Percentiles rank a stretch among this genome's conserved stretches.
phyloP scores from a whole-genome alignment of 208 protist genomes.

The Leishmania tarentolae region DNA sequence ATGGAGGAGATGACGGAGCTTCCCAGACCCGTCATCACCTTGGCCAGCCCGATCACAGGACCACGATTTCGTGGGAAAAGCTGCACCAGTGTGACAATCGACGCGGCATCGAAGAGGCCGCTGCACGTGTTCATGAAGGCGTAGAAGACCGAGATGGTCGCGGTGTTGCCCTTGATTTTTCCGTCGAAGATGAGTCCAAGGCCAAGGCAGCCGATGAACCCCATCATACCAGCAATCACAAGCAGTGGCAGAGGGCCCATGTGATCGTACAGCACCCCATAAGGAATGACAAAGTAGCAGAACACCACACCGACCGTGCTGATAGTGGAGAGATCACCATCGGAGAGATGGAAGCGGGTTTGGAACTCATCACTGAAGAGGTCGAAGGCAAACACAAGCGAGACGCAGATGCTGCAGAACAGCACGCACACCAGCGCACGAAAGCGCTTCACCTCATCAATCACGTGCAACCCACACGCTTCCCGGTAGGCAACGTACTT shows the following conservation, averaged over 20 bases:
- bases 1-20: slow-evolving; percentile 69
- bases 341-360: slow-evolving; percentile 44
- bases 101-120: slow-evolving; percentile 56
- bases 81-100: slow-evolving; percentile 57
- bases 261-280: slow-evolving; percentile 62
- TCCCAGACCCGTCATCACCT: slow-evolving; percentile 75
- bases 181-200: slow-evolving; percentile 55
- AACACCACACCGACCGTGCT: slow-evolving; percentile 68
- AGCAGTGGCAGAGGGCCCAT: slow-evolving; percentile 48
- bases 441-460: slow-evolving; percentile 69
- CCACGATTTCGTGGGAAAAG: slow-evolving; percentile 75
- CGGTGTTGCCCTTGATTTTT: slow-evolving; percentile 47
- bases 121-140: slow-evolving; percentile 62
- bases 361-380: slow-evolving; percentile 62
- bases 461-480: slow-evolving; percentile 37
- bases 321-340: slow-evolving; percentile 69
- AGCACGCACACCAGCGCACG: slow-evolving; percentile 49
- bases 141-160: slow-evolving; percentile 72
- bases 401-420: slow-evolving; percentile 73
- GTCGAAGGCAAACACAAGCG: slow-evolving; percentile 66
- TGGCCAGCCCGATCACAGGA: slow-evolving; percentile 58
- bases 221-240: slow-evolving; percentile 35
- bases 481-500: slow-evolving; percentile 40
- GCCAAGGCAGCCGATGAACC: slow-evolving; percentile 47
- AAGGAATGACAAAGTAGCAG: slow-evolving; percentile 74